Percentiles rank a stretch among this genome's conserved stretches.
phyloP scores from a whole-genome alignment of 345 rosid species.

The Laguncularia racemosa region DNA sequence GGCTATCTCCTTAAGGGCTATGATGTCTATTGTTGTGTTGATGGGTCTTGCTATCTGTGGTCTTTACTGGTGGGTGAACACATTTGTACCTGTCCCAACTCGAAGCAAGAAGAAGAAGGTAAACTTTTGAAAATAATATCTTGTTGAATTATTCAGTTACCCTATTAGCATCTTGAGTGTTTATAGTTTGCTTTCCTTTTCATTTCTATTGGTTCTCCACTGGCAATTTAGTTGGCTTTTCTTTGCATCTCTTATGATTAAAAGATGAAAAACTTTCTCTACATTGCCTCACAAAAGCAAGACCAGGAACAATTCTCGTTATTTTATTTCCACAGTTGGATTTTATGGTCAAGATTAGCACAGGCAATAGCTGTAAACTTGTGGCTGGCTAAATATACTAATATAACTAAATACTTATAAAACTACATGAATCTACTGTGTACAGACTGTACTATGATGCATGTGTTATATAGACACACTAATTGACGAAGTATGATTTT shows the following conservation, averaged over 20 bases:
- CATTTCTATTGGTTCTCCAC: too few species aligned
- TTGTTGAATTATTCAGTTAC: constrained; percentile 6
- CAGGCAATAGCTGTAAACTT: too few species aligned
- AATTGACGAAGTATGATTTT: constrained; percentile 2
- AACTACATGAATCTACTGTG: too few species aligned
- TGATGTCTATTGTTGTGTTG: constrained; percentile 93
- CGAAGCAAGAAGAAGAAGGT: constrained; percentile 99
- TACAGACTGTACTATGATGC: not conserved
- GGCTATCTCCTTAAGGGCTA: constrained; percentile 88
- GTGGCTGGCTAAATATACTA: too few species aligned
- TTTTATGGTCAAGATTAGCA: too few species aligned
- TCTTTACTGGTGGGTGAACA: constrained; percentile 95
- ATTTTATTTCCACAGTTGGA: too few species aligned
- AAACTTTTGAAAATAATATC: constrained; percentile 6
- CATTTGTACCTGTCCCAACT: constrained; percentile 65
- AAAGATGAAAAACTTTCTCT: too few species aligned
- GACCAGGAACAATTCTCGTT: too few species aligned
- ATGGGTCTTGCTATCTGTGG: constrained; percentile 82
- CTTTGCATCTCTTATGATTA: too few species aligned
- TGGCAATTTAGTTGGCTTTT: too few species aligned
- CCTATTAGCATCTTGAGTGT: not conserved
- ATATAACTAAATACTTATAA: too few species aligned
- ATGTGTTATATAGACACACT: not conserved
- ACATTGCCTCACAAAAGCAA: too few species aligned
- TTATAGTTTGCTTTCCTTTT: not conserved